Conservation (phyloP, 2,329 filamentous ascomycete species). For the Diaporthe humulicola region DNA sequence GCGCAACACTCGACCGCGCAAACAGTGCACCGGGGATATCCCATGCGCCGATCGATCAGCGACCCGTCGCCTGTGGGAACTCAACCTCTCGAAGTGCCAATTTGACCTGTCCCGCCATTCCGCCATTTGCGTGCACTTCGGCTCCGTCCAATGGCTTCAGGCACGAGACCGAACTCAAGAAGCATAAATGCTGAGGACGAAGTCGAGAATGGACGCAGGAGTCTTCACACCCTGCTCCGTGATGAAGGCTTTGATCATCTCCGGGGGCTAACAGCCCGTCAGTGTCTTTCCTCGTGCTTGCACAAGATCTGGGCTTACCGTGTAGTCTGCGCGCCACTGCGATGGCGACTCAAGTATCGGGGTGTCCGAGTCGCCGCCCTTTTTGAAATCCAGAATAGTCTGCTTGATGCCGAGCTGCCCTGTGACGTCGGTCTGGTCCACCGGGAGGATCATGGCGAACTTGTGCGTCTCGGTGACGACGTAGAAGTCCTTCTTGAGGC, state of each 20-base stretch:
- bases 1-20: background rate
- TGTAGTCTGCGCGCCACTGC: slow-evolving; percentile 77
- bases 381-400: slow-evolving; percentile 80
- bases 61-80: background rate
- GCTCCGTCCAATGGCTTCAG: background rate
- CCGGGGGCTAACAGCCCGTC: slow-evolving; percentile 66
- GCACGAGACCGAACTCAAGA: slow-evolving; percentile 1
- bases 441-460: slow-evolving; percentile 88
- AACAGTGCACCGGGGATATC: background rate
- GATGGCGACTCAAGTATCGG: slow-evolving; percentile 48
- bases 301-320: slow-evolving; percentile 61
- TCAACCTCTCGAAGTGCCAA: background rate
- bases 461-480: slow-evolving; percentile 97
- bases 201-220: slow-evolving; percentile 77
- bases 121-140: background rate
- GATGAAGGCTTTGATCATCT: slow-evolving; percentile 79
- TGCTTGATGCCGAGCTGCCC: slow-evolving; percentile 75
- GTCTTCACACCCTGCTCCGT: slow-evolving; percentile 81
- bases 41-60: background rate
- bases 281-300: slow-evolving; percentile 41
- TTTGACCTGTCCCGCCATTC: background rate
- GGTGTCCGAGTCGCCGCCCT: slow-evolving; percentile 59
- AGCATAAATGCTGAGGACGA: slow-evolving; percentile 73
- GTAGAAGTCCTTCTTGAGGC: slow-evolving; percentile 77
- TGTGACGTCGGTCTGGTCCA: slow-evolving; percentile 81